Evolutionary conservation across 2,329 filamentous ascomycete species (phyloP), one percentile per base, ranked within the genome.

Genomic region (Neofusicoccum laricinum): DNA sequence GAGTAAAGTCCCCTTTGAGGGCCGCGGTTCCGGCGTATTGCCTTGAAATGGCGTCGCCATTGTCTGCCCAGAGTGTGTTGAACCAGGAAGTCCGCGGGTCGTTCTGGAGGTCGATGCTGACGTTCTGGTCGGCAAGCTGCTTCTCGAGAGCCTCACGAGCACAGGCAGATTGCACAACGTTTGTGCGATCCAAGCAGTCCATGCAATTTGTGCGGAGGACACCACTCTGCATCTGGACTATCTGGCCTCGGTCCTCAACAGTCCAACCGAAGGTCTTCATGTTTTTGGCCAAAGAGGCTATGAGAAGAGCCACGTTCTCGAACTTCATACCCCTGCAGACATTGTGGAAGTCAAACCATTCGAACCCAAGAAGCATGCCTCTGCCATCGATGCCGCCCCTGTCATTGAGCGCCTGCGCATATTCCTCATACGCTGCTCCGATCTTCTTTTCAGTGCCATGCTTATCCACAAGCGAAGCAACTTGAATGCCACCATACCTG

Each of bases 321-420:
- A 98, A 99, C 70, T 92, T 96, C 94, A 99, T 97, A 0, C 95
- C 95, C 15, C 92, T 89, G 72, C 95, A 98, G 32, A 91, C 91
- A 17, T 88, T 84, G 75, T 98, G 95, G 71, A 99, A 99, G 73
- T 99, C 95, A 71, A 98, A 99, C 95, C 95, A 99, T 73, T 97
- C 92, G 71, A 96, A 96, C 0, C 82, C 84, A 12, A 95, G 78
- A 10, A 81, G 75, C 11, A 72, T 73, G 12, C 75, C 75, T 59
- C 78, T 74, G 11, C 79, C 81, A 65, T 86, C 81, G 19, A 82
- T 74, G 4, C 82, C 81, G 6, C 81, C 81, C 7, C 69, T 63
- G 10, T 88, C 82, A 67, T 95, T 96, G 61, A 94, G 80, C 25
- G 81, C 77, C 55, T 86, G 80, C 1, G 91, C 84, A 65, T 88